Evolutionary conservation across 2,329 filamentous ascomycete genomes (phyloP), one percentile per base, ranked within the genome.

Genomic region (Trichoderma citrinoviride): DNA sequence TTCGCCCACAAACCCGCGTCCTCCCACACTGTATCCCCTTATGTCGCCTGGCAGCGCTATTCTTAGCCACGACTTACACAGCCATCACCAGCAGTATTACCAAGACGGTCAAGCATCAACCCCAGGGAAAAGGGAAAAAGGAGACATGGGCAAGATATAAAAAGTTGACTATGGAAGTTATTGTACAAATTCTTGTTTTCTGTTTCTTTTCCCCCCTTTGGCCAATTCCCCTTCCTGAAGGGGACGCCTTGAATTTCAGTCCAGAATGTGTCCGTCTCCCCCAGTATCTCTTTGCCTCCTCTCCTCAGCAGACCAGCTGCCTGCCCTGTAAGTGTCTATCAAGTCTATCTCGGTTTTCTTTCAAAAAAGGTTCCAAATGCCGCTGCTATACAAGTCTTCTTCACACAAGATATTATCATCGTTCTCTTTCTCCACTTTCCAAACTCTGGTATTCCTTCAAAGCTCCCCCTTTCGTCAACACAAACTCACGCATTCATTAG

Each of bases 301-400:
- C 10, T 14, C 46, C 33, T 44, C n/a, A 40, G 49, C 62, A 67
- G 58, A 50, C 67, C 63, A 64, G 65, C 67, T 64, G 60, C 60
- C 56, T 40, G 47, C 25, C 33, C 23, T 54, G 17, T 21, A 61
- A 33, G 23, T 41, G 23, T 64, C 43, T 64, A 64, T 64, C 44
- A n/a, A 46, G 14, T 33, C 58, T 44, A 61, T 52, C 57, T 52
- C 25, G 17, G 25, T 29, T 56, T 41, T 21, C n/a, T 53, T 33
- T 29, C 25, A 25, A 14, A 40, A 40, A 61, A 29, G 33, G 54
- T 53, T 33, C 21, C 58, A 54, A 61, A 54, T 53, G 58, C 44
- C 40, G 37, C 10, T 37, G 33, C 58, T 61, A 61, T 61, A 61
- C 57, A 61, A 46, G 29, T 53, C 44, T 61, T 61, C 58, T 46